phyloP scores from a whole-genome alignment of 2,329 filamentous ascomycete genomes.

The Aquanectria penicillioides region DNA sequence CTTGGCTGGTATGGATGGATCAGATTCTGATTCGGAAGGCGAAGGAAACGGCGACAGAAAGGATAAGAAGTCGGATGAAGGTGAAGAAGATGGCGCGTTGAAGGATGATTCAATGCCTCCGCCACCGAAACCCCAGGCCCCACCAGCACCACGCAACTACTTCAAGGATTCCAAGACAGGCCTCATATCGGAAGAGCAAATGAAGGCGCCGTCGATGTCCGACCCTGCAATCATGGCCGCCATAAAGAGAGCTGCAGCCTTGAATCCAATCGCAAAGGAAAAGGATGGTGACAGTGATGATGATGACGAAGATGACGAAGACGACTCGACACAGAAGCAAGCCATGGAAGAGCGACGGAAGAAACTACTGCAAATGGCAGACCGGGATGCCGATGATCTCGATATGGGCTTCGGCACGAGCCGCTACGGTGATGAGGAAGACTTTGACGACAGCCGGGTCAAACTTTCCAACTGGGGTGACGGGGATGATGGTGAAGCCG shows the following conservation, averaged over 20 bases:
- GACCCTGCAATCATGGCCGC: constrained; percentile 86
- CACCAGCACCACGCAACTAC: constrained; percentile 64
- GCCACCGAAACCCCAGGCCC: constrained; percentile 53
- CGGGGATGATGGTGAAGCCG: constrained; percentile 60
- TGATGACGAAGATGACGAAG: constrained; percentile 48
- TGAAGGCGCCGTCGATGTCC: constrained; percentile 65
- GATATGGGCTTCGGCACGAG: constrained; percentile 95
- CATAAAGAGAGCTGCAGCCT: constrained; percentile 82
- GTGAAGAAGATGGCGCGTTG: constrained; percentile 33
- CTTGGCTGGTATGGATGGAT: constrained; percentile 65
- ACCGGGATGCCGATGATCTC: constrained; percentile 88
- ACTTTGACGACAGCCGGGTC: constrained; percentile 74
- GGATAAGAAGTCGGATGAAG: constrained; percentile 30
- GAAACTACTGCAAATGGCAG: constrained; percentile 77
- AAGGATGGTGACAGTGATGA: constrained; percentile 41
- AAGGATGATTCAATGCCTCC: constrained; percentile 54
- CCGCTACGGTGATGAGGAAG: constrained; percentile 87
- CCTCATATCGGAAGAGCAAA: constrained; percentile 62
- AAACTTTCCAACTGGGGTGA: constrained; percentile 75
- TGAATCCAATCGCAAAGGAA: constrained; percentile 59
- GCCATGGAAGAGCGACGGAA: constrained; percentile 75
- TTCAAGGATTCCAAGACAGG: constrained; percentile 68
- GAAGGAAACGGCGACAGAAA: constrained; percentile 50
- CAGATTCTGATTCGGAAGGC: constrained; percentile 57
- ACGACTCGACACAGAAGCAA: constrained; percentile 55